These are phyloP conservation scores for Achaetomium macrosporum DNA, from an alignment of 2,329 filamentous ascomycete genomes.

Conservation along the genomic window DNA sequence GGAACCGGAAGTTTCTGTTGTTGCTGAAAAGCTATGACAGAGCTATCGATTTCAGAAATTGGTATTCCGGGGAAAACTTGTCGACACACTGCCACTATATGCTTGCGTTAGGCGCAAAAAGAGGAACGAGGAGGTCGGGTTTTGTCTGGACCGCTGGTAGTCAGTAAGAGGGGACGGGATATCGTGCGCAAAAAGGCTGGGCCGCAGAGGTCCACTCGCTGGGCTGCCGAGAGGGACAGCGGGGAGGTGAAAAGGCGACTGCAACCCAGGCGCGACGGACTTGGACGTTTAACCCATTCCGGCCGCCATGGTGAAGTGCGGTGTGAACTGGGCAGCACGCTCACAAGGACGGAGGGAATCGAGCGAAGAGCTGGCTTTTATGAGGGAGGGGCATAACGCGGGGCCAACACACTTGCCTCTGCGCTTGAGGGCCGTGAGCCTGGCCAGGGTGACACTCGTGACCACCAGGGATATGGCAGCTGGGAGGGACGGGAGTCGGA, in stretches of 20 bases:
- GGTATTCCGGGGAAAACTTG: neutral
- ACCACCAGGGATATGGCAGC: slow-evolving; percentile 6
- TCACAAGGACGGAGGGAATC: slow-evolving; percentile 2
- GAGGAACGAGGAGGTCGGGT: slow-evolving; percentile 17
- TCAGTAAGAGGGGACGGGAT: slow-evolving; percentile 13
- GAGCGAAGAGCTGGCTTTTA: slow-evolving; percentile 4
- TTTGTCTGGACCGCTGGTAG: slow-evolving; percentile 8
- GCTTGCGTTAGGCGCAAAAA: slow-evolving; percentile 18
- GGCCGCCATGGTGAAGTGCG: slow-evolving; percentile 14
- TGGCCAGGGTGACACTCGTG: slow-evolving; percentile 18
- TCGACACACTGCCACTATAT: slow-evolving; percentile 15
- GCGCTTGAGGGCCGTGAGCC: neutral
- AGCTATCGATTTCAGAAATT: neutral
- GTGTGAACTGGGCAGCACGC: neutral
- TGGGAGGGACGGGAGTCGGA: slow-evolving; percentile 1
- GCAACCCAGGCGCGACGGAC: slow-evolving; percentile 16
- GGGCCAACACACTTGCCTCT: slow-evolving; percentile 11
- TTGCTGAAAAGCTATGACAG: slow-evolving; percentile 2
- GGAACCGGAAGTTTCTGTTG: neutral
- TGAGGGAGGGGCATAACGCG: slow-evolving; percentile 2
- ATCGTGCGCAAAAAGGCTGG: slow-evolving; percentile 16
- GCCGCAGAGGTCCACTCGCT: slow-evolving; percentile 14
- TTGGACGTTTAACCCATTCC: slow-evolving; percentile 18
- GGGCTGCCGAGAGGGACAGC: slow-evolving; percentile 6
- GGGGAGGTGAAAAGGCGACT: slow-evolving; percentile 5